Conservation (phyloP, 1,284 basidiomycete species). For the Lentinula novae-zelandiae region DNA sequence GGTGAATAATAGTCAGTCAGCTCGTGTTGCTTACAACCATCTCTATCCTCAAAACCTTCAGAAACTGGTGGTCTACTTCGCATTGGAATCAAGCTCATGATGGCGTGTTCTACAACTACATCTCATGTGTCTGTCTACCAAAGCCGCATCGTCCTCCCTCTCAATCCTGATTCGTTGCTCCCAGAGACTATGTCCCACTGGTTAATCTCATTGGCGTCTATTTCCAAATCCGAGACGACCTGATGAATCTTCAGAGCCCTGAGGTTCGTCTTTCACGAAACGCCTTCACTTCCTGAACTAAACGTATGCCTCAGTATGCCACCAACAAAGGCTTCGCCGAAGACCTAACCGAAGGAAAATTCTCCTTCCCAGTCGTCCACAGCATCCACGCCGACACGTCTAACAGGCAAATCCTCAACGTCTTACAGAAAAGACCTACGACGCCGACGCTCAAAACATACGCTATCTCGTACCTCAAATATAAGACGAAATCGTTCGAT, state of each 20-base stretch:
- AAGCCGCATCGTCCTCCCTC: not conserved
- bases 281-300: not conserved
- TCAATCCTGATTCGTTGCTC: not conserved
- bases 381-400: slow-evolving; percentile 72
- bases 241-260: slow-evolving; percentile 90
- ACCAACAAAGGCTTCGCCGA: slow-evolving; percentile 94
- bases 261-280: slow-evolving; percentile 49
- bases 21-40: not conserved
- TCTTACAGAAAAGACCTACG: slow-evolving; percentile 83
- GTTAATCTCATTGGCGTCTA: slow-evolving; percentile 91
- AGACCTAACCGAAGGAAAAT: slow-evolving; percentile 95
- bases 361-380: slow-evolving; percentile 93
- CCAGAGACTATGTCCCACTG: slow-evolving; percentile 15
- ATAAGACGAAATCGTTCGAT: slow-evolving; percentile 66
- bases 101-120: slow-evolving; percentile 75
- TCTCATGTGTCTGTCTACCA: slow-evolving; percentile 50
- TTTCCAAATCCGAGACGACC: slow-evolving; percentile 97
- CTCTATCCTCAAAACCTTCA: slow-evolving; percentile 27
- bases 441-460: slow-evolving; percentile 79
- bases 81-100: slow-evolving; percentile 94
- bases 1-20: slow-evolving; percentile 88
- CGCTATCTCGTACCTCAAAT: slow-evolving; percentile 72
- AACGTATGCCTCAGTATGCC: slow-evolving; percentile 57
- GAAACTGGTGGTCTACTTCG: slow-evolving; percentile 96
- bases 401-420: slow-evolving; percentile 80